Percentiles rank a stretch among this genome's conserved stretches.
These are phyloP conservation scores for Plasmodiophora brassicae DNA, from an alignment of 208 protist genomes.

Conservation along the genomic window DNA sequence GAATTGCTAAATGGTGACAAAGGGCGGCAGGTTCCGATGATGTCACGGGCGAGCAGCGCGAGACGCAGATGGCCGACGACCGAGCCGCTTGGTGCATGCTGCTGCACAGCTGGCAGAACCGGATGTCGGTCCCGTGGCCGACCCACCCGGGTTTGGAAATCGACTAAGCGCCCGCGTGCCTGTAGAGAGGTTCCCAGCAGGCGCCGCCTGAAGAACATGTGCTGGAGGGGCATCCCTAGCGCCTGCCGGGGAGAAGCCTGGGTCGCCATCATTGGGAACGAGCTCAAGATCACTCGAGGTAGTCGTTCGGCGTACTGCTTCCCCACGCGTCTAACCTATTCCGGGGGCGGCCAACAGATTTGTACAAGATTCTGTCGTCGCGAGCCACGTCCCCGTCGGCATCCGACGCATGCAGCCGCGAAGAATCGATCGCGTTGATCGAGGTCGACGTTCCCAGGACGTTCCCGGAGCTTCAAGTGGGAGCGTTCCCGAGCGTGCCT, in stretches of 20 bases:
- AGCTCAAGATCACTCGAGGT: slow-evolving; percentile 4
- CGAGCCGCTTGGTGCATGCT: background rate
- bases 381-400: background rate
- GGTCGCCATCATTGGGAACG: slow-evolving; percentile 15
- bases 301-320: background rate
- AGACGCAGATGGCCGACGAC: background rate
- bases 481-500: background rate
- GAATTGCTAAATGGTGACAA: background rate
- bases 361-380: background rate
- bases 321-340: background rate
- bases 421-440: slow-evolving; percentile 37
- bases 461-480: slow-evolving; percentile 41
- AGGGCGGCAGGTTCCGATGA: background rate
- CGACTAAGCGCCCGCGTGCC: too few relatives aligned
- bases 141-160: background rate
- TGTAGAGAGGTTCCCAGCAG: background rate
- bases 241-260: background rate
- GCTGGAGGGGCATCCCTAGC: slow-evolving; percentile 23
- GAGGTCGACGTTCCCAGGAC: slow-evolving; percentile 49
- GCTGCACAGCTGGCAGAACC: background rate
- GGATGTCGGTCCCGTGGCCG: background rate
- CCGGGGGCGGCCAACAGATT: background rate
- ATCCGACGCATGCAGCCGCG: background rate
- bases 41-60: background rate
- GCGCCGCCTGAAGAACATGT: background rate